phyloP scores from a whole-genome alignment of 1,284 basidiomycete species.

The Anthracocystis panici-leucophaei region DNA sequence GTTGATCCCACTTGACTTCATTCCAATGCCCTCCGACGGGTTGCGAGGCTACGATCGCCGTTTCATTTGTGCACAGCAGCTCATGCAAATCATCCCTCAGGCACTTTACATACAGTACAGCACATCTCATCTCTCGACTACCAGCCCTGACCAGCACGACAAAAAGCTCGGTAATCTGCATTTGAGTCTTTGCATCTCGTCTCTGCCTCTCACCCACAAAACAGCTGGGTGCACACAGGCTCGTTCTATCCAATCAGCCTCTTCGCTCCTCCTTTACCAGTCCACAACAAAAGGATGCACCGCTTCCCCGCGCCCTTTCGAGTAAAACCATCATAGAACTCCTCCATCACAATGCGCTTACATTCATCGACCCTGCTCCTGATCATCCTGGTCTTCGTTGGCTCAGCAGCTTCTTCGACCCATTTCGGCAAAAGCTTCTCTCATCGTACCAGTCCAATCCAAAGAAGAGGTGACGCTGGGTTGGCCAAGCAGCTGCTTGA shows the following conservation, averaged over 20 bases:
- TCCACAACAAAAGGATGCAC: too few species aligned
- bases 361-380: neutral
- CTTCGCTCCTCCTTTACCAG: too few species aligned
- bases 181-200: neutral
- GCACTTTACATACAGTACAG: neutral
- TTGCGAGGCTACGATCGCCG: neutral
- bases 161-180: neutral
- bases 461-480: neutral
- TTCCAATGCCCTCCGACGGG: constrained; percentile 1
- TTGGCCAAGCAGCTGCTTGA: constrained; percentile 7
- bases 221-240: neutral
- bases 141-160: neutral
- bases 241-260: neutral
- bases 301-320: neutral
- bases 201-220: neutral
- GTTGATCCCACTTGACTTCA: neutral
- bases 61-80: constrained; percentile 5
- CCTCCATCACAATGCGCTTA: constrained; percentile 8
- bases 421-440: neutral
- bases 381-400: neutral
- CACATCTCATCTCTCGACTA: neutral
- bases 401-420: neutral
- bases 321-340: neutral
- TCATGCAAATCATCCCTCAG: neutral
- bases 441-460: neutral